Evolutionary conservation across 2,329 filamentous ascomycete genomes (phyloP).

Genomic region (Colletotrichum graminicola): DNA sequence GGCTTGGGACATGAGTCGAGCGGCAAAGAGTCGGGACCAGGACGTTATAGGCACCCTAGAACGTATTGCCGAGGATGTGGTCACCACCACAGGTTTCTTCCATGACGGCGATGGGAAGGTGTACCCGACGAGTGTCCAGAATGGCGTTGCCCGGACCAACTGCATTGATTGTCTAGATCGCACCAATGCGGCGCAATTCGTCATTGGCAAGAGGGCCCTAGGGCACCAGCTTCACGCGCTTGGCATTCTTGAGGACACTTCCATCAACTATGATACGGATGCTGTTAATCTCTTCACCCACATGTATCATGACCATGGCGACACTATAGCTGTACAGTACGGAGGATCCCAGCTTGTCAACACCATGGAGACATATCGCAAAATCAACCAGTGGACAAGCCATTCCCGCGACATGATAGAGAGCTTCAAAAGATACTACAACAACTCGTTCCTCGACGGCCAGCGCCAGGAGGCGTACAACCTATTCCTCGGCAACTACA

Average conservation of each 20-base stretch:
- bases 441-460: conserved; percentile 98
- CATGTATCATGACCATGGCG: conserved; percentile 98
- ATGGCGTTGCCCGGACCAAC: conserved; percentile 93
- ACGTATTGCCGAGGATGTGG: conserved; percentile 86
- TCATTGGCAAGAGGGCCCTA: conserved; percentile 93
- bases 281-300: conserved; percentile 96
- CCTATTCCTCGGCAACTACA: conserved; percentile 95
- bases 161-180: conserved; percentile 98
- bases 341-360: conserved; percentile 98
- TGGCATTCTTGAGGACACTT: conserved; percentile 83
- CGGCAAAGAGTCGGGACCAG: conserved; percentile 90
- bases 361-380: conserved; percentile 98
- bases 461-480: conserved; percentile 99
- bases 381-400: conserved; percentile 99
- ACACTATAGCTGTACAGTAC: conserved; percentile 98
- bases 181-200: conserved; percentile 97
- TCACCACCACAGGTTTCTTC: conserved; percentile 91
- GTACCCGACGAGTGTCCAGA: conserved; percentile 79
- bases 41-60: conserved; percentile 96
- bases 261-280: conserved; percentile 93
- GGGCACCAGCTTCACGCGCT: conserved; percentile 93
- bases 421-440: conserved; percentile 98
- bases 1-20: conserved; percentile 98
- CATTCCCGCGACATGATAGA: conserved; percentile 99
- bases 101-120: conserved; percentile 85